Base-by-base conservation (phyloP, 2,329 filamentous ascomycete genomes). In the Cryphonectria carpinicola region DNA sequence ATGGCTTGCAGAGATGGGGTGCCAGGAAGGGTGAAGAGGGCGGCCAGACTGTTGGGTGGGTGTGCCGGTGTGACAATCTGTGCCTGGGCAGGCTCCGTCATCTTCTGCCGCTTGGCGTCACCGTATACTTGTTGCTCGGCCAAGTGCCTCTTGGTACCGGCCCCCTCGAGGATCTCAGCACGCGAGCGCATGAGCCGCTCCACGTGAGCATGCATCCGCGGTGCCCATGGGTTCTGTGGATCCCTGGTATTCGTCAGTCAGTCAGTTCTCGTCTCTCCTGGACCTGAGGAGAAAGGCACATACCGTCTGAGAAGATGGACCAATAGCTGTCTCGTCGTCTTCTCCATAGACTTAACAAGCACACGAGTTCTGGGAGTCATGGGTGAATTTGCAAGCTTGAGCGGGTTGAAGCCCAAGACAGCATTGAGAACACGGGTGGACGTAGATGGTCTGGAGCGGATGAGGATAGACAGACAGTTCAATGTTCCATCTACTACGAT, bases 311-410 rank as follows among this genome's bases (percentile, higher is more conserved):
- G 85, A 67, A 97, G 84, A 80, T 98, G 95, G 67, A 95, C 87
- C 54, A 98, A 85, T 63, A 99, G 83, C 75, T 94, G 90, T 76
- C 94, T 89, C 3, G 93, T 93, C 35, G 96, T 99, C 78, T 97
- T 94, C 80, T 98, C 95, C 90, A 99, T 96, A 6, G 95, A 98
- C 81, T 91, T 94, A 72, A 97, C 87, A 76, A 95, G 89, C 71
- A 99, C 92, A 76, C 92, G 94, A 65, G 89, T 88, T 78, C 90
- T 93, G 3, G 93, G 88, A 0, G 92, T 95, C 84, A 97, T 88
- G 4, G 92, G 90, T 1, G 89, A 89, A 76, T 89, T 92, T 70
- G 92, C 93, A 74, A 93, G 88, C 80, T 92, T 94, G 61, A 98
- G 83, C 0, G 96, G 96, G 78, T 97, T 97, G 86, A 98, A 99